These are phyloP conservation scores for Penicillium olsonii DNA, from an alignment of 2,329 filamentous ascomycete genomes.

Conservation along the genomic window DNA sequence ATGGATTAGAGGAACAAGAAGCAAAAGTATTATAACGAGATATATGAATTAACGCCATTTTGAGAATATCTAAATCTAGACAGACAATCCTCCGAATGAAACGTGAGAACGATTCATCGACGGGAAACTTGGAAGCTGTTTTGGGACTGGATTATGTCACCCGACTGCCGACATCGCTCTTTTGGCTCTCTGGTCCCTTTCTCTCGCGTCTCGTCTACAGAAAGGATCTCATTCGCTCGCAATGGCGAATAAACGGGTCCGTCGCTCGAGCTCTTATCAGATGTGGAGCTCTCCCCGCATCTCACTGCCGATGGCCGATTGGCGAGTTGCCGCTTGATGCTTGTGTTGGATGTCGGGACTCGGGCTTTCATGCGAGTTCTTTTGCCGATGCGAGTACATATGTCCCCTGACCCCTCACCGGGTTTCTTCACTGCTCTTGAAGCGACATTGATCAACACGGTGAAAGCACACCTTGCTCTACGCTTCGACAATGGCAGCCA, in stretches of 20 bases:
- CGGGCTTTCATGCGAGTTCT: neutral
- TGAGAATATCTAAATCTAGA: neutral
- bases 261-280: neutral
- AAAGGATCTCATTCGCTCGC: too few species aligned
- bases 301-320: constrained; percentile 19
- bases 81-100: neutral
- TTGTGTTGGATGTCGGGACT: neutral
- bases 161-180: neutral
- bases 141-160: constrained; percentile 1
- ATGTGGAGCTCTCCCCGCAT: constrained; percentile 5
- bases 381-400: neutral
- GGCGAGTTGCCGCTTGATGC: constrained; percentile 5
- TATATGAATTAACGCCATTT: neutral
- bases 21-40: constrained; percentile 10
- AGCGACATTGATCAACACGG: too few species aligned
- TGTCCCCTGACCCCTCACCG: neutral
- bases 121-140: neutral
- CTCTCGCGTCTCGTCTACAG: neutral
- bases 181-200: too few species aligned
- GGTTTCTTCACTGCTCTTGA: neutral
- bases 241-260: neutral
- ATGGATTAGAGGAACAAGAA: constrained; percentile 5
- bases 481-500: constrained; percentile 29
- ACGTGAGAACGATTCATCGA: neutral
- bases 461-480: neutral